Percentiles rank a stretch among this genome's conserved stretches.
These are phyloP conservation scores for Periconia sp. DNA, from an alignment of 2,329 filamentous ascomycete species.

Conservation along the genomic window DNA sequence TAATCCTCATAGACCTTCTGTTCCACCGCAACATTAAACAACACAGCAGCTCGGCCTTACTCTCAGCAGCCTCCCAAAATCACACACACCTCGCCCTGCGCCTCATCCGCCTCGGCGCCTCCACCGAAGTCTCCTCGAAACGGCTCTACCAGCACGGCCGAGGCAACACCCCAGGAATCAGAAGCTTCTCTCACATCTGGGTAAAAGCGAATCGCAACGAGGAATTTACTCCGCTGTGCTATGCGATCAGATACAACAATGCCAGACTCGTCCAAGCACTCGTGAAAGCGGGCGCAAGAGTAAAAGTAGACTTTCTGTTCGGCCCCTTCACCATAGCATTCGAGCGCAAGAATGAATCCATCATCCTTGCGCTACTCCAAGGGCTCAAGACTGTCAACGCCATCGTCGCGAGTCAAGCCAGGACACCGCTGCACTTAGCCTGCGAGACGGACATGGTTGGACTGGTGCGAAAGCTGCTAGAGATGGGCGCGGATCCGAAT, in stretches of 20 bases:
- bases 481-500: slow-evolving; percentile 1
- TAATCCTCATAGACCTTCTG: neutral
- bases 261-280: neutral
- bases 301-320: neutral
- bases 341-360: neutral
- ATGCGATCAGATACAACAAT: neutral
- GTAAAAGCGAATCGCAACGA: neutral
- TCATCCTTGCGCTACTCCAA: neutral
- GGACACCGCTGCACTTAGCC: neutral
- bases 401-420: neutral
- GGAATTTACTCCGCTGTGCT: neutral
- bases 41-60: neutral
- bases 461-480: neutral
- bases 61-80: neutral
- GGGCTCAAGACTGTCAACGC: neutral
- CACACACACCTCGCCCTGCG: neutral
- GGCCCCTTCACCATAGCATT: neutral
- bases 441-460: neutral
- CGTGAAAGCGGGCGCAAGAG: neutral
- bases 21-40: neutral
- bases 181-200: too few species aligned
- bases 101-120: neutral
- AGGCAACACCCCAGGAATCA: too few species aligned
- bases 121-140: too few species aligned
- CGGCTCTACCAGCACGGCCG: too few species aligned